Conservation (phyloP, 345 rosid genomes). For the Rhodamnia rubescens region DNA sequence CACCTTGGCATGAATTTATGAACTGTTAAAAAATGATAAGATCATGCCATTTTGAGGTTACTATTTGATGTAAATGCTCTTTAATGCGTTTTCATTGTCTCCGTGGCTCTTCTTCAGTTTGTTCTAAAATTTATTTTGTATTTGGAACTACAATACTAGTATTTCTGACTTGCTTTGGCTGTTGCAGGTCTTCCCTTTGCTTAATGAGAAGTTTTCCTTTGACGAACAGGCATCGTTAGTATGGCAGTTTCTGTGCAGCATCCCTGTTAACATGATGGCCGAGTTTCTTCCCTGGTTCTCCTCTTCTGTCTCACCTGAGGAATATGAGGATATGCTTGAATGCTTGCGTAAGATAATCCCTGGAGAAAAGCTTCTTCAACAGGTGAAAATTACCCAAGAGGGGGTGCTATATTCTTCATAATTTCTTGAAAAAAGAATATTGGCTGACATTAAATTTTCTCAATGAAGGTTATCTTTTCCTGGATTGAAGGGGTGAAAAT, state of each 20-base stretch:
- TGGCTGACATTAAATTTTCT: background rate
- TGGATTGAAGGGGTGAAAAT: conserved; percentile 49
- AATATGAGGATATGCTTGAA: conserved; percentile 28
- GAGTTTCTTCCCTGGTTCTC: conserved; percentile 57
- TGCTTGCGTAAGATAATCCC: conserved; percentile 53
- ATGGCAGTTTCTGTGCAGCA: conserved; percentile 67
- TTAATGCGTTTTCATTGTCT: too few species aligned
- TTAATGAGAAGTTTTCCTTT: conserved; percentile 41
- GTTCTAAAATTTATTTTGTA: background rate
- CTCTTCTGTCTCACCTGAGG: conserved; percentile 40
- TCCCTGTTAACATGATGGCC: conserved; percentile 52
- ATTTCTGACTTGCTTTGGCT: background rate
- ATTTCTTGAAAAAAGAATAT: background rate
- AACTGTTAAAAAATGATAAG: too few species aligned
- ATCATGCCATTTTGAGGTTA: too few species aligned
- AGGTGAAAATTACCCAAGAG: conserved; percentile 15
- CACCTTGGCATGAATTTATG: too few species aligned
- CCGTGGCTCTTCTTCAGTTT: background rate
- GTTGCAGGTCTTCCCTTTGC: conserved; percentile 50
- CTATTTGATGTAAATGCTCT: too few species aligned
- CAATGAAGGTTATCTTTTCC: conserved; percentile 60
- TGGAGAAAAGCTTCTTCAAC: conserved; percentile 52
- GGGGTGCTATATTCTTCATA: background rate
- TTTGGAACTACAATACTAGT: background rate
- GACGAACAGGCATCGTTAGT: conserved; percentile 56